Conservation (phyloP, 768 basidiomycete species). For the Termitomyces sp. region DNA sequence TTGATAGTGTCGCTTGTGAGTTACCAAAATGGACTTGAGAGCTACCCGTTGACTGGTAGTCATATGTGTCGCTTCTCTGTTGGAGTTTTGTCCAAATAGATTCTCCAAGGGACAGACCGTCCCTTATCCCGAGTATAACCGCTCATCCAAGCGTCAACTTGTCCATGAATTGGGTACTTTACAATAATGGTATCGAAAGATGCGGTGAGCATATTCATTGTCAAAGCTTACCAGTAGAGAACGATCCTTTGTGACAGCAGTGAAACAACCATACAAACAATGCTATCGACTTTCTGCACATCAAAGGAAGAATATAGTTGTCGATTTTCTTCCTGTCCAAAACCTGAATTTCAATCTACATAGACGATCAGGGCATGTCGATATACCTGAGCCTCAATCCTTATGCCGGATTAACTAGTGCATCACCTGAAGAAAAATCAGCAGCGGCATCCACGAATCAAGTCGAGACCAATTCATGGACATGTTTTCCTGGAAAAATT, state of each 20-base stretch:
- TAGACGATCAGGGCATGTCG: background rate
- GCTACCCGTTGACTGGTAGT: constrained; percentile 53
- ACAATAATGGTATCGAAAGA: background rate
- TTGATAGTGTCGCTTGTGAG: background rate
- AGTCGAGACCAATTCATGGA: constrained; percentile 31
- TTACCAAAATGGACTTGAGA: background rate
- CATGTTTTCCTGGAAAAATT: background rate
- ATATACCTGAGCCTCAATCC: constrained; percentile 43
- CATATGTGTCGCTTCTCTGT: constrained; percentile 53
- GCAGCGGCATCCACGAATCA: constrained; percentile 59
- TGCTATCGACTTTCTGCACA: constrained; percentile 47
- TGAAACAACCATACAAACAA: background rate
- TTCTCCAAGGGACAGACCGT: background rate
- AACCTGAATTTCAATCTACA: background rate
- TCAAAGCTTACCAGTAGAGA: constrained; percentile 44
- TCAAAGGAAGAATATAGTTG: constrained; percentile 59
- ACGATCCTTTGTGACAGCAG: constrained; percentile 22
- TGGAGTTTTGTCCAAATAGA: background rate
- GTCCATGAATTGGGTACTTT: constrained; percentile 74
- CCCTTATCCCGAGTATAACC: constrained; percentile 68
- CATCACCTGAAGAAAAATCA: constrained; percentile 41
- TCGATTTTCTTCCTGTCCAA: constrained; percentile 52
- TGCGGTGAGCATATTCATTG: background rate
- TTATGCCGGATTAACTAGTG: constrained; percentile 46
- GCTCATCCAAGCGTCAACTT: constrained; percentile 64